phyloP scores from a whole-genome alignment of 257 asterid species.

The Petrea volubilis region DNA sequence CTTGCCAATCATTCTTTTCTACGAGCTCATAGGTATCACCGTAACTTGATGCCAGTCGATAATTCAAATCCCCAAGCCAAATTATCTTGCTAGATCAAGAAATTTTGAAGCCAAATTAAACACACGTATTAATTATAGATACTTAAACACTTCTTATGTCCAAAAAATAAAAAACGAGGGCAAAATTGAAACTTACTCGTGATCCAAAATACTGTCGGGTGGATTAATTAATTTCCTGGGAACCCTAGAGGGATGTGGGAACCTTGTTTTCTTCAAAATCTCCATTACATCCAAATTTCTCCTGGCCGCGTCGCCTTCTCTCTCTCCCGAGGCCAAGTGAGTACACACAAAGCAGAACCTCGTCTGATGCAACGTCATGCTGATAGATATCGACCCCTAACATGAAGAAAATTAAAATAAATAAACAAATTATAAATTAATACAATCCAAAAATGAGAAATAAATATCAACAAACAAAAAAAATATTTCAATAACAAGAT shows the following conservation, averaged over 20 bases:
- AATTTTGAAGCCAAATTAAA: background rate
- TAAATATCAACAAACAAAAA: too few species aligned
- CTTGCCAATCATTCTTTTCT: conserved; percentile 63
- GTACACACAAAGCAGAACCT: conserved; percentile 85
- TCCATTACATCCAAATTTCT: conserved; percentile 70
- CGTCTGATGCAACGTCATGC: conserved; percentile 55
- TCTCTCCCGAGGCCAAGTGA: conserved; percentile 86
- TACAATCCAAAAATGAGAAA: background rate
- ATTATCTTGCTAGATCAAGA: conserved; percentile 58
- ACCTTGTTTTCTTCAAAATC: conserved; percentile 65
- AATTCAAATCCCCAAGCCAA: conserved; percentile 93
- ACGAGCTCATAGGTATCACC: conserved; percentile 51
- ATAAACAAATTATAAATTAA: background rate
- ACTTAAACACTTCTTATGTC: background rate
- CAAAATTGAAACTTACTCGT: conserved; percentile 49
- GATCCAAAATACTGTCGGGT: conserved; percentile 56
- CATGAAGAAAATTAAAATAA: background rate
- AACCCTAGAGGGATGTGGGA: conserved; percentile 34
- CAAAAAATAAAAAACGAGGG: background rate
- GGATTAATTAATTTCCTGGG: conserved; percentile 26
- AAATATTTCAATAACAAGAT: too few species aligned
- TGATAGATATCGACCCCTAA: conserved; percentile 78
- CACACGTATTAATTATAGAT: background rate
- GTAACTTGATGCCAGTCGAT: conserved; percentile 57
- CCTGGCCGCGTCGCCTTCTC: conserved; percentile 56